Percentiles rank a stretch among this genome's conserved stretches.
Conservation (phyloP, 768 basidiomycete genomes). For the Collybia nuda region DNA sequence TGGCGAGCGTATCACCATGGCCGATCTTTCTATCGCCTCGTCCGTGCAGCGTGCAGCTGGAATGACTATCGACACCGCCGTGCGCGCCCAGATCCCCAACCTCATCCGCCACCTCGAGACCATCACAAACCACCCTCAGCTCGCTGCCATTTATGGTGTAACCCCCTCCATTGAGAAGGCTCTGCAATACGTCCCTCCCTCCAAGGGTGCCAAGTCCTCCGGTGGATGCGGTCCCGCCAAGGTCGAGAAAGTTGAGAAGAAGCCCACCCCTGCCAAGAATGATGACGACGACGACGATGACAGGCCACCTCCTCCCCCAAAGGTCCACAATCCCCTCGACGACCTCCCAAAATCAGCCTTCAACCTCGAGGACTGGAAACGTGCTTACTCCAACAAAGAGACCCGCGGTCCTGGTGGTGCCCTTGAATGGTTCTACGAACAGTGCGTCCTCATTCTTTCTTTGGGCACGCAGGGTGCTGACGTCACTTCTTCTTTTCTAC, state of each 20-base stretch:
- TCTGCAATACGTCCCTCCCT: constrained; percentile 66
- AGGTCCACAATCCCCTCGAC: constrained; percentile 93
- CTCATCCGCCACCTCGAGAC: constrained; percentile 85
- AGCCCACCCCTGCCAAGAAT: constrained; percentile 62
- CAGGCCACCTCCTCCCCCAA: constrained; percentile 83
- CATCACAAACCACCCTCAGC: constrained; percentile 76
- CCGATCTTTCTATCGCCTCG: constrained; percentile 74
- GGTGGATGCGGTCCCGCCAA: constrained; percentile 40
- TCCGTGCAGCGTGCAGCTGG: constrained; percentile 53
- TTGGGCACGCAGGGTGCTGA: too few species aligned
- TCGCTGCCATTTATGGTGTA: constrained; percentile 66
- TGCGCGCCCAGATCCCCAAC: constrained; percentile 70
- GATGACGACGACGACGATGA: constrained; percentile 76
- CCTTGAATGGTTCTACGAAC: constrained; percentile 95
- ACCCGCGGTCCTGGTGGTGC: constrained; percentile 81
- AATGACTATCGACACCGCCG: constrained; percentile 62
- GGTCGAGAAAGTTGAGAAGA: constrained; percentile 58
- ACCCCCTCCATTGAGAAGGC: constrained; percentile 67
- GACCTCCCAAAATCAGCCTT: constrained; percentile 83
- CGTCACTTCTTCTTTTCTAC: not conserved
- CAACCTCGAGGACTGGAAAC: constrained; percentile 97
- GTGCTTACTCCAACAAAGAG: constrained; percentile 97
- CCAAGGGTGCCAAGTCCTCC: constrained; percentile 66
- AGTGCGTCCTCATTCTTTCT: constrained; percentile 50
- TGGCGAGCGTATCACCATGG: constrained; percentile 91